Percentiles rank a stretch among this genome's conserved stretches.
These are phyloP conservation scores for Styphnolobium japonicum DNA, from an alignment of 306 rosid species.

Conservation along the genomic window DNA sequence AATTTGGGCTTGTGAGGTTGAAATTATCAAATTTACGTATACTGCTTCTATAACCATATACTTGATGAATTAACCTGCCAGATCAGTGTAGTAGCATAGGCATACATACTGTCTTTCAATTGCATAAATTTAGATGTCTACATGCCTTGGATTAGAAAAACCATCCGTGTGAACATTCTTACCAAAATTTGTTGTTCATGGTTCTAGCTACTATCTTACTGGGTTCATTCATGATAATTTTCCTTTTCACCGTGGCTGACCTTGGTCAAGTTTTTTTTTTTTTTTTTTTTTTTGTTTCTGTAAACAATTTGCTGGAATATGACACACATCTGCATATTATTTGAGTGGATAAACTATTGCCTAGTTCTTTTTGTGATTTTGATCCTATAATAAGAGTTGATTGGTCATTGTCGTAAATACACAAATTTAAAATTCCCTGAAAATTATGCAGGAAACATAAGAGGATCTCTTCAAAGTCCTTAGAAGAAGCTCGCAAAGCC, in stretches of 20 bases:
- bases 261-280: background rate
- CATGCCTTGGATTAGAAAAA: background rate
- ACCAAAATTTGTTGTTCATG: background rate
- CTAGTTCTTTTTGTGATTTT: background rate
- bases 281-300: background rate
- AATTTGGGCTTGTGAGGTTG: background rate
- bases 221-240: background rate
- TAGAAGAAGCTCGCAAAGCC: conserved; percentile 89
- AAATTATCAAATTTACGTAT: background rate
- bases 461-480: conserved; percentile 68
- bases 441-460: conserved; percentile 62
- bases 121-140: background rate
- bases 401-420: background rate
- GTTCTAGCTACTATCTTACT: background rate
- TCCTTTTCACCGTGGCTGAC: background rate
- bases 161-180: conserved; percentile 1
- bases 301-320: background rate
- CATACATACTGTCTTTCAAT: background rate
- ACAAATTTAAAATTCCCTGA: conserved; percentile 11
- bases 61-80: background rate
- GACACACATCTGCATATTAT: background rate
- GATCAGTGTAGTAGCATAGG: background rate
- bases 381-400: background rate
- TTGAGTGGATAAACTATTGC: conserved; percentile 8
- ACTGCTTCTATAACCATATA: background rate